Evolutionary conservation across 116 monocot species (phyloP).

Genomic region (Trichopus zeylanicus): DNA sequence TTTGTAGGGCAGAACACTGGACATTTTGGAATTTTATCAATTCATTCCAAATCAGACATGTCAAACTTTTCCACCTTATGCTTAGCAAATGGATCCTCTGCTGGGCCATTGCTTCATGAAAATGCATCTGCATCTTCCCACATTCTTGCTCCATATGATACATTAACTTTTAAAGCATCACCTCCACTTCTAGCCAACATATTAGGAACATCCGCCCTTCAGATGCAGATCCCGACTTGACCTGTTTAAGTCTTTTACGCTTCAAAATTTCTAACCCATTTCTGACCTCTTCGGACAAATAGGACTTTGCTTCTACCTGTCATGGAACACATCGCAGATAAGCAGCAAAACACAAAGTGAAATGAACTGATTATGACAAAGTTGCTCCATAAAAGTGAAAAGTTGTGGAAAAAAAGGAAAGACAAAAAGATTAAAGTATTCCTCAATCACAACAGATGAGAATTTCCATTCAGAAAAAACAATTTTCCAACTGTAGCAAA

Average conservation of each 20-base stretch:
- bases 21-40: slow-evolving; percentile 81
- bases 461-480: no score
- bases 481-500: no score
- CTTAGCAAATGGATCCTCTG: slow-evolving; percentile 48
- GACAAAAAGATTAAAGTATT: no score
- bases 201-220: slow-evolving; percentile 19
- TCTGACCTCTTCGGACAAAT: slow-evolving; percentile 39
- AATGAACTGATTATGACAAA: no score
- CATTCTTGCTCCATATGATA: slow-evolving; percentile 35
- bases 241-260: slow-evolving; percentile 34
- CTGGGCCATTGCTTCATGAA: slow-evolving; percentile 9
- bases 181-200: slow-evolving; percentile 63
- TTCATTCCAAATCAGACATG: slow-evolving; percentile 75
- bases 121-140: slow-evolving; percentile 19
- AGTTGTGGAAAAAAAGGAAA: no score
- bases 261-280: slow-evolving; percentile 48
- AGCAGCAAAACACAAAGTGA: no score
- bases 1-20: no score
- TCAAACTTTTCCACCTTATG: slow-evolving; percentile 51
- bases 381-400: no score
- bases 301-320: slow-evolving; percentile 57
- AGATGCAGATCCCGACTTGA: slow-evolving; percentile 17
- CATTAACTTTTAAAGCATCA: slow-evolving; percentile 40
- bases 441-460: no score
- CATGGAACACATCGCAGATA: no score